Base-by-base conservation (phyloP, 306 rosid genomes). In the Malus sieversii region DNA sequence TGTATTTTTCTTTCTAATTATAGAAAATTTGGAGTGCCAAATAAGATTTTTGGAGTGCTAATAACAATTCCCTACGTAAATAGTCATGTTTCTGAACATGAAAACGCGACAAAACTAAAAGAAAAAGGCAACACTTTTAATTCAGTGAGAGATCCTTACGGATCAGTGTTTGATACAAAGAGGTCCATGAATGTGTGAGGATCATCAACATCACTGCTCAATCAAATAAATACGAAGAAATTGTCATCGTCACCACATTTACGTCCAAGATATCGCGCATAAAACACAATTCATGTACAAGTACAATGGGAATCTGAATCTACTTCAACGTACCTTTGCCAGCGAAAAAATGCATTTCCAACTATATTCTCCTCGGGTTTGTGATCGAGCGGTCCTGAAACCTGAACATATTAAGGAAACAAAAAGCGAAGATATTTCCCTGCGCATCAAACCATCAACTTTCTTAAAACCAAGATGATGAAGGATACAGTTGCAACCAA, bases 101-200 rank as follows among this genome's bases (percentile, higher is more conserved):
- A 40, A 61, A 53, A 69, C 4, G 13, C 2, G n/a, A 18, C 5
- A 40, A 70, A n/a, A 52, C 64, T 14, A n/a, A 58, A 61, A 10
- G 33, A 30, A 46, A 52, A 46, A 58, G 71, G 71, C 44, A 19
- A 61, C 15, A 33, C 67, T n/a, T 78, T 57, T 40, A 68, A 64
- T 84, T 75, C 44, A 85, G 73, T 67, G 35, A 53, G 71, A 77
- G 40, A 79, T 66, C 35, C 97, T 94, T 87, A 92, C 98, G 91
- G 97, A 79, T 95, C 88, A 75, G 88, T 51, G 52, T 81, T 88
- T 0, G 97, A 95, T 71, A 89, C 96, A 20, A 72, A 95, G 77
- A 95, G 91, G 90, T 95, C 98, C 76, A 90, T 16, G 66, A 92
- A 95, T 40, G 97, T 92, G 78, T 92, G 93, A 65, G 98, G 96